Percentiles rank a stretch among this genome's conserved stretches.
Conservation (phyloP, 768 basidiomycete species). For the Ramaria sp. region DNA sequence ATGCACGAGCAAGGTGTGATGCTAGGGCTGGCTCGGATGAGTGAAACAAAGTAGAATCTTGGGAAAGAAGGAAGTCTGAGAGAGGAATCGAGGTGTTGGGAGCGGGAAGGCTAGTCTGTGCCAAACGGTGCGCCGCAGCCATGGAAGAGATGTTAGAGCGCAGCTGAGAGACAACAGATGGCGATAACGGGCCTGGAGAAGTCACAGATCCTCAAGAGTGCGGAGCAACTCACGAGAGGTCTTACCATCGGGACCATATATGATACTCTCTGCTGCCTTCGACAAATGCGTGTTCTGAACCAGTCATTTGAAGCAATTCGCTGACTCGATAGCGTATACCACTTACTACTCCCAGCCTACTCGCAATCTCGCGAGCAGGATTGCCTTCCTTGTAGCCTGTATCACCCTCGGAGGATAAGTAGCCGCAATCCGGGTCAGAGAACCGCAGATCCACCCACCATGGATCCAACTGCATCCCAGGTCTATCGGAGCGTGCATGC, state of each 20-base stretch:
- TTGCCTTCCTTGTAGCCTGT: conserved; percentile 9
- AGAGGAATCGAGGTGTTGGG: neutral
- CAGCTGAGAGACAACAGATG: neutral
- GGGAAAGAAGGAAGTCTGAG: neutral
- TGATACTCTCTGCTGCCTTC: neutral
- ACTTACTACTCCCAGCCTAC: conserved; percentile 7
- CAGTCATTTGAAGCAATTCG: neutral
- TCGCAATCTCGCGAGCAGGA: conserved; percentile 9
- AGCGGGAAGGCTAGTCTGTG: neutral
- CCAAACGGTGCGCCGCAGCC: neutral
- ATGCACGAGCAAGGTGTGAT: neutral
- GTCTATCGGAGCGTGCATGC: conserved; percentile 2
- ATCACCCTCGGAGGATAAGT: neutral
- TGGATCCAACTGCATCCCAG: conserved; percentile 1
- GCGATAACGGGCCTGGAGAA: neutral
- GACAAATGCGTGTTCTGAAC: neutral
- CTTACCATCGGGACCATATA: neutral
- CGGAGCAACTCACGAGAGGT: neutral
- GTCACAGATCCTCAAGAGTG: neutral
- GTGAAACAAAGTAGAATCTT: neutral
- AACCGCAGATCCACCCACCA: neutral
- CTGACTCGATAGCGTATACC: neutral
- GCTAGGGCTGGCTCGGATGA: neutral
- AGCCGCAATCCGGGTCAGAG: neutral
- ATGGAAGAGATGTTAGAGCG: neutral